Base-by-base conservation (phyloP, 148 eudicot genomes). In the Salicornia ramosissima region DNA sequence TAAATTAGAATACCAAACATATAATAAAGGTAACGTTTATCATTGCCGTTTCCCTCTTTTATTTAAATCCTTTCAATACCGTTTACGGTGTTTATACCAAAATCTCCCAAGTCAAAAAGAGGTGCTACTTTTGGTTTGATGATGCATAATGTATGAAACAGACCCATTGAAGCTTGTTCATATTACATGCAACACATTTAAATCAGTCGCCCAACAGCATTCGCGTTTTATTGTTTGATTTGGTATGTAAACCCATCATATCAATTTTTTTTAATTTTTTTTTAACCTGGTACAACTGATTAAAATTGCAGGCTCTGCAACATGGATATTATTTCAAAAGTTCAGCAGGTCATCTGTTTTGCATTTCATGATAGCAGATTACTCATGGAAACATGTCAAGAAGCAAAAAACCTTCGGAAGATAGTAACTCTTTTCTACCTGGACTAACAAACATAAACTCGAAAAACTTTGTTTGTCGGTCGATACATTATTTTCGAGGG, bases 331-430 rank as follows among this genome's bases (percentile, higher is more conserved):
- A 87, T 94, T 57, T 88, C 96, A 25, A 84, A 91, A 72, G 99
- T 94, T 64, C 97, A 91, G 79, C 99, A 94, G 76, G 92, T 94
- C 40, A 94, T 94, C 52, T 94, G 99, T 71, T 94, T 94, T 71
- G 97, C 99, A 8, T 94, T 94, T 71, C 99, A 94, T 77, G 99
- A 94, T 62, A 94, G 99, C 76, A 82, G 78, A 67, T 76, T 94
- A 82, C 88, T 94, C 31, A 94, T 94, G 99, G 99, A 94, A 82
- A 94, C 99, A 10, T 94, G 97, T 75, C 97, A 90, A 82, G 99
- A 94, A 80, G 99, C 99, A 0, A 94, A 91, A 81, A 89, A 91
- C 71, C 87, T 94, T 30, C 78, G 99, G 62, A 94, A 90, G 90
- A 94, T 94, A 13, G 97, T 94, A 31, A 90, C 99, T 19, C 96